phyloP scores from a whole-genome alignment of 768 basidiomycete species.

The Boletus huronensis region DNA sequence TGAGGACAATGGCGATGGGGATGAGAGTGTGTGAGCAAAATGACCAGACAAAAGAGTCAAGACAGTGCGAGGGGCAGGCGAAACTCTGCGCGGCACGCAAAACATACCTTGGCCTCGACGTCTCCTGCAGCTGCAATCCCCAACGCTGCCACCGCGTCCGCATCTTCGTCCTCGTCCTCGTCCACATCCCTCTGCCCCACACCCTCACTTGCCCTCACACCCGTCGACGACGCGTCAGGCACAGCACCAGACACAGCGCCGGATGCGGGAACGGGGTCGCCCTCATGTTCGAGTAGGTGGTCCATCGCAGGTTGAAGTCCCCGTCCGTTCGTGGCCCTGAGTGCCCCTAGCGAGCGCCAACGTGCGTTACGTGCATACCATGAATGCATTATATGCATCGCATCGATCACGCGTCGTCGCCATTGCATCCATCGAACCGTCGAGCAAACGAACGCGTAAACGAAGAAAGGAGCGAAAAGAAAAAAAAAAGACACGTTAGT shows the following conservation, averaged over 20 bases:
- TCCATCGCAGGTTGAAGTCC: slow-evolving; percentile 93
- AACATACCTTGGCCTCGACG: slow-evolving; percentile 64
- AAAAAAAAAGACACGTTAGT: background rate
- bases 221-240: background rate
- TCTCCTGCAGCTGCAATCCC: slow-evolving; percentile 33
- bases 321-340: slow-evolving; percentile 76
- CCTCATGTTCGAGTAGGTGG: slow-evolving; percentile 77
- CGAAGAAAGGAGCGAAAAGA: background rate
- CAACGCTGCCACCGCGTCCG: slow-evolving; percentile 60
- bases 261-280: slow-evolving; percentile 68
- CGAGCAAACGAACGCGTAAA: background rate
- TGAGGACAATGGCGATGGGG: background rate
- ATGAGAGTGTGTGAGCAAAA: too few species aligned
- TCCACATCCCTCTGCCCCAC: slow-evolving; percentile 36
- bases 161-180: slow-evolving; percentile 63
- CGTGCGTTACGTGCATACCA: background rate
- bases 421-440: background rate
- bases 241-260: slow-evolving; percentile 38
- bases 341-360: slow-evolving; percentile 59
- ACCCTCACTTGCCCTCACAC: too few species aligned
- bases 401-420: background rate
- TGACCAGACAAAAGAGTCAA: background rate
- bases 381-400: too few species aligned
- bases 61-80: background rate
- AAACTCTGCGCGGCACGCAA: background rate